phyloP scores from a whole-genome alignment of 1,139 yeast species.

The Candida sanyaensis region DNA sequence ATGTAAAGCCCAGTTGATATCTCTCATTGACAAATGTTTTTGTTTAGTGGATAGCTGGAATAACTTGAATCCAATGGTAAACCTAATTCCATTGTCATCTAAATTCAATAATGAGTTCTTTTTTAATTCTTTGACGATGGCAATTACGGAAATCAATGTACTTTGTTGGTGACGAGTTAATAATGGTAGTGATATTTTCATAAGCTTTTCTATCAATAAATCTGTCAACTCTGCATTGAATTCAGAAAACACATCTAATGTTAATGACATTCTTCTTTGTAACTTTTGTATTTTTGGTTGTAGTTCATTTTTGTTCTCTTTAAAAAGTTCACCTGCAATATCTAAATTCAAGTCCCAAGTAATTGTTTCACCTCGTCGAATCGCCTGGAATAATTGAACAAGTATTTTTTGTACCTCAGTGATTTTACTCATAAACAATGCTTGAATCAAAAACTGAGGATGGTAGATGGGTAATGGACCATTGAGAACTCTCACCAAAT shows the following conservation, averaged over 20 bases:
- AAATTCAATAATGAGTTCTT: conserved; percentile 44
- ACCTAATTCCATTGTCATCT: conserved; percentile 75
- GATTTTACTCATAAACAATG: conserved; percentile 64
- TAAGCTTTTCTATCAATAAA: conserved; percentile 59
- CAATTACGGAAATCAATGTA: conserved; percentile 70
- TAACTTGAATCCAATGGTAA: conserved; percentile 70
- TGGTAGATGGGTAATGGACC: conserved; percentile 92
- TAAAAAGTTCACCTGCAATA: conserved; percentile 20
- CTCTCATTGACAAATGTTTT: conserved; percentile 66
- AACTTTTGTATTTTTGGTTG: conserved; percentile 21
- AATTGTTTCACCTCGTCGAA: conserved; percentile 42
- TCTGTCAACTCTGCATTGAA: conserved; percentile 50
- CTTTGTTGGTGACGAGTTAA: conserved; percentile 90
- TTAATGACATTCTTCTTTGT: conserved; percentile 21
- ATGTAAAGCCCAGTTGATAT: conserved; percentile 84
- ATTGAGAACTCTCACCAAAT: conserved; percentile 74
- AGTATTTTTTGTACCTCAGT: conserved; percentile 60
- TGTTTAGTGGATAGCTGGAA: conserved; percentile 49
- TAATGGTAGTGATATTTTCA: conserved; percentile 70
- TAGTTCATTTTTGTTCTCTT: conserved; percentile 4
- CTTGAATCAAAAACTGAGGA: conserved; percentile 85
- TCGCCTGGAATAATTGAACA: conserved; percentile 48
- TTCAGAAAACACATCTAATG: conserved; percentile 32
- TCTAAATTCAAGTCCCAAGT: conserved; percentile 40
- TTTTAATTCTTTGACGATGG: conserved; percentile 59